A percentile compares a stretch with the other conserved stretches of the same genome.
Conservation (phyloP, 2,329 filamentous ascomycete genomes). For the Sporothrix brunneoviolacea region DNA sequence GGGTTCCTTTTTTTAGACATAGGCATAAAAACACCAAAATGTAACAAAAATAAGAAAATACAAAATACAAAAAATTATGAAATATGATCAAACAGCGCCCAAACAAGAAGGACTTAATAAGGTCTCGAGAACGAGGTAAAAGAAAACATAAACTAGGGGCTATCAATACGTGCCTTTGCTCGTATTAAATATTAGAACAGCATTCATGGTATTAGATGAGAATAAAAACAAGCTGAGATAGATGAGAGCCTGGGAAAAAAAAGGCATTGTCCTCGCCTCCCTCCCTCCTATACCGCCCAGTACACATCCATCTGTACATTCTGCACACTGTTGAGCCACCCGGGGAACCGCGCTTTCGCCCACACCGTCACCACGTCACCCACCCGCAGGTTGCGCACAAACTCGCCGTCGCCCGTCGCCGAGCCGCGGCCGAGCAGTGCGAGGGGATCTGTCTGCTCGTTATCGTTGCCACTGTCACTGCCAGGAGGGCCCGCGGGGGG, state of each 20-base stretch:
- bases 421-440: constrained; percentile 41
- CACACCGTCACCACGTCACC: constrained; percentile 58
- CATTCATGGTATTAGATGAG: no score
- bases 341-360: constrained; percentile 50
- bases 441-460: constrained; percentile 25
- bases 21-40: no score
- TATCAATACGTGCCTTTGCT: no score
- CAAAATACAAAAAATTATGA: neutral
- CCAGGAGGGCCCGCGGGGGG: no score
- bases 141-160: no score
- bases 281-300: constrained; percentile 49
- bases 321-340: constrained; percentile 47
- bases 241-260: no score
- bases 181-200: no score
- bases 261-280: neutral
- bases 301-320: constrained; percentile 49
- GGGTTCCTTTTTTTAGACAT: no score
- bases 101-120: no score
- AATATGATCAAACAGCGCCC: no score
- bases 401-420: constrained; percentile 45
- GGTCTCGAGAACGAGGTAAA: no score
- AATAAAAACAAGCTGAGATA: no score
- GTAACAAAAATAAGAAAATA: neutral
- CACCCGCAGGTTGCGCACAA: constrained; percentile 48
- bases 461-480: constrained; percentile 23